phyloP scores from a whole-genome alignment of 2,329 filamentous ascomycete genomes.

The Neopestalotiopsis sp. region DNA sequence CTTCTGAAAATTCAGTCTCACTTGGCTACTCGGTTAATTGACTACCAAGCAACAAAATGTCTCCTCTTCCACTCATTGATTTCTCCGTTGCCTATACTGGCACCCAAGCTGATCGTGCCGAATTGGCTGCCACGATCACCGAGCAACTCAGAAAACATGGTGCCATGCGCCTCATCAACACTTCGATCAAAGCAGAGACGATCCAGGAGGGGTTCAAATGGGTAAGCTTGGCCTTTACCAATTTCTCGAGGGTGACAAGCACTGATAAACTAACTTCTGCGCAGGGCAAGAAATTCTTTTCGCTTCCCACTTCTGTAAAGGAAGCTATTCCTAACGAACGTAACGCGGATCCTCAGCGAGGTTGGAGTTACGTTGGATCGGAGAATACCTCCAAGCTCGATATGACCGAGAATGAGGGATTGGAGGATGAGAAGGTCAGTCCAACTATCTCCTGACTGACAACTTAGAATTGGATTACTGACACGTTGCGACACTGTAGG shows the following conservation, averaged over 20 bases:
- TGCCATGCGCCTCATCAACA: slow-evolving; percentile 1
- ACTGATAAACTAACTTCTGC: background rate
- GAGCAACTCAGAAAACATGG: slow-evolving; percentile 11
- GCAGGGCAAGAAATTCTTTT: slow-evolving; percentile 7
- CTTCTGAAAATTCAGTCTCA: background rate
- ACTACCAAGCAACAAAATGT: slow-evolving; percentile 5
- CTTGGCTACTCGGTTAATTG: background rate
- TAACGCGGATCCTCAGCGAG: slow-evolving; percentile 5
- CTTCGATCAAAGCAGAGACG: slow-evolving; percentile 6
- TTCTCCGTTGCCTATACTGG: slow-evolving; percentile 9
- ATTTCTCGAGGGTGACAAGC: background rate
- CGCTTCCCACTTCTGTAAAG: slow-evolving; percentile 2
- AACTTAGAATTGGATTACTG: background rate
- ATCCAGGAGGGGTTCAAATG: slow-evolving; percentile 8
- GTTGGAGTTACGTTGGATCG: slow-evolving; percentile 6
- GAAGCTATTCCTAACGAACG: slow-evolving; percentile 5
- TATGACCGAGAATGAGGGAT: background rate
- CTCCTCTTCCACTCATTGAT: slow-evolving; percentile 8
- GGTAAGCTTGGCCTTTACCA: background rate
- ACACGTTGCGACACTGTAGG: background rate
- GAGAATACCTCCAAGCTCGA: slow-evolving; percentile 8
- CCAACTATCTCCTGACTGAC: background rate
- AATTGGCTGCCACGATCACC: slow-evolving; percentile 8
- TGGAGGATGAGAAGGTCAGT: slow-evolving; percentile 4
- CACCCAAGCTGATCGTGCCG: background rate